Base-by-base conservation (phyloP, 2,329 filamentous ascomycete species). In the Curvularia sp. region DNA sequence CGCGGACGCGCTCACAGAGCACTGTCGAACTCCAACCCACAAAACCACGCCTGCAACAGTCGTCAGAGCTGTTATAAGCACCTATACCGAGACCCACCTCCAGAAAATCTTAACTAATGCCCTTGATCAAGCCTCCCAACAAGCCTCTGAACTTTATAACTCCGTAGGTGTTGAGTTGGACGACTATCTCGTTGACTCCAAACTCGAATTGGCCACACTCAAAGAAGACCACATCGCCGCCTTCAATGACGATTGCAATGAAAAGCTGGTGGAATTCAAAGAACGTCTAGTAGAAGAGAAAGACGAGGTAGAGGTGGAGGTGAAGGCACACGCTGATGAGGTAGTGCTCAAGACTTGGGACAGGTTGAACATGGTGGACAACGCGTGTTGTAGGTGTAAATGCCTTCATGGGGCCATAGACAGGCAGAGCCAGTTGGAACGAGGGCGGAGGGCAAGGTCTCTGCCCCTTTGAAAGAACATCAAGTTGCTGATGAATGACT, bases 221-320 rank as follows among this genome's bases (percentile, higher is more conserved):
- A 55, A 43, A 45, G 53, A 55, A 13, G 53, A 55, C 15, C 36
- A 55, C 19, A 27, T 55, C 15, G 27, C 45, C 15, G 53, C 36
- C 23, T 49, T 49, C 27, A 49, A 55, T 19, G 46, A 49, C 7
- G 25, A 42, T 27, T 49, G 45, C 36, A 55, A 55, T 28, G 53
- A 55, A 19, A 55, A 45, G 38, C 38, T 49, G 36, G 45, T 13
- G 8, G 53, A 49, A 38, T 49, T 55, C 10, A 49, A 43, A 32
- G 53, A 55, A 38, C 25, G 27, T 10, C 19, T 55, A 36, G 41
- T 25, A 28, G 50, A 53, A 10, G 50, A 46, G 21, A 46, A 46
- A 27, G 53, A 55, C 1, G 45, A 43, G 28, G n/a, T 15, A 36
- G 25, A 55, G 28, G 28, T 25, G 30, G 53, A 39, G 25, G 19